These are phyloP conservation scores for Chamaecrista fasciculata DNA, from an alignment of 306 rosid species.

Conservation along the genomic window DNA sequence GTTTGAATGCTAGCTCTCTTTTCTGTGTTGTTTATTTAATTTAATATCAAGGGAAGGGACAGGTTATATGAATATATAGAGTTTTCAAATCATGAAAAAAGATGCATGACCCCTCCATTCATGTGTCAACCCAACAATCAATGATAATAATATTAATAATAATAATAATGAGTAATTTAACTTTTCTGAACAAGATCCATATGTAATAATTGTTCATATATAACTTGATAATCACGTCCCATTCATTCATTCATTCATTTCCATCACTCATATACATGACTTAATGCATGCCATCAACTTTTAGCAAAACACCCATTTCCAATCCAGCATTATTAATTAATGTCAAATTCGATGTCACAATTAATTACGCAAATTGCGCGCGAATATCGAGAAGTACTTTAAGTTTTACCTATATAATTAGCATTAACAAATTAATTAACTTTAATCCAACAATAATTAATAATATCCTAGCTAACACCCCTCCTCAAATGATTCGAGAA, in stretches of 20 bases:
- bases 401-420: too few relatives aligned
- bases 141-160: constrained; percentile 15
- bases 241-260: constrained; percentile 26
- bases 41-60: neutral
- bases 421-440: too few relatives aligned
- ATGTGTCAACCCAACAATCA: neutral
- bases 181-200: constrained; percentile 31
- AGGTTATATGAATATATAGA: neutral
- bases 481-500: constrained; percentile 33
- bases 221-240: constrained; percentile 41
- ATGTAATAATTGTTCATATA: constrained; percentile 31
- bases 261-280: constrained; percentile 29
- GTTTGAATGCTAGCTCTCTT: constrained; percentile 29
- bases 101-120: constrained; percentile 28
- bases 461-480: too few relatives aligned
- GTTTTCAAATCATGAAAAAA: constrained; percentile 31
- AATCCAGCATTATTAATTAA: constrained; percentile 20
- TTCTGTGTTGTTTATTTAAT: constrained; percentile 26
- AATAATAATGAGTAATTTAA: neutral
- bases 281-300: constrained; percentile 21
- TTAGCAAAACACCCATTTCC: constrained; percentile 15
- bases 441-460: too few relatives aligned
- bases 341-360: constrained; percentile 20
- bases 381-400: constrained; percentile 30
- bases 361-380: constrained; percentile 26